Conservation (phyloP, 2,329 filamentous ascomycete genomes). For the Penicillium crustosum region DNA sequence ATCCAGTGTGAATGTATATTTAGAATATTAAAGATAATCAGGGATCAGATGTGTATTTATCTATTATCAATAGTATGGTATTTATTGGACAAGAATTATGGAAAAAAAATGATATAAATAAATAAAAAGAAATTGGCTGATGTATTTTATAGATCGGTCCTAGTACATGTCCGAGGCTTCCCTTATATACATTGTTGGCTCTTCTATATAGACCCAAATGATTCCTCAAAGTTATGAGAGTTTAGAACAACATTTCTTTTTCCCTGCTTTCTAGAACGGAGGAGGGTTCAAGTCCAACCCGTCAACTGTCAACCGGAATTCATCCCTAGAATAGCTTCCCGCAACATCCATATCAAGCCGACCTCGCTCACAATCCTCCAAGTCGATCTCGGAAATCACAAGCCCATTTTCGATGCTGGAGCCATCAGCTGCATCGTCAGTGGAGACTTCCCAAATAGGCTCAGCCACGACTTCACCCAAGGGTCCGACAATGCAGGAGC, state of each 20-base stretch:
- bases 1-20: neutral
- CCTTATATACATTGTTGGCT: too few relatives aligned
- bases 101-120: too few relatives aligned
- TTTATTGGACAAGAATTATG: neutral
- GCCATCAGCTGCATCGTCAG: conserved; percentile 34
- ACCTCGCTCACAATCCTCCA: conserved; percentile 82
- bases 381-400: conserved; percentile 72
- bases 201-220: too few relatives aligned
- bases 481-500: conserved; percentile 78
- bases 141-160: neutral
- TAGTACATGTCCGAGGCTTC: too few relatives aligned
- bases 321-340: conserved; percentile 78
- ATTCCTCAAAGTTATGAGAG: too few relatives aligned
- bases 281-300: conserved; percentile 61
- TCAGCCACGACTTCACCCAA: conserved; percentile 76
- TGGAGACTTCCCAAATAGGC: conserved; percentile 72
- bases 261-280: conserved; percentile 38
- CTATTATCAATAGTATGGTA: neutral
- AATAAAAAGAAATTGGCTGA: neutral
- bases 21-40: neutral
- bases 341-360: conserved; percentile 79
- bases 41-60: neutral
- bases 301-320: conserved; percentile 60
- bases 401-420: conserved; percentile 47
- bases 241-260: too few relatives aligned